A percentile compares a stretch with the other conserved stretches of the same genome.
These are phyloP conservation scores for Moesziomyces sp. DNA, from an alignment of 1,284 basidiomycete genomes.

Conservation along the genomic window DNA sequence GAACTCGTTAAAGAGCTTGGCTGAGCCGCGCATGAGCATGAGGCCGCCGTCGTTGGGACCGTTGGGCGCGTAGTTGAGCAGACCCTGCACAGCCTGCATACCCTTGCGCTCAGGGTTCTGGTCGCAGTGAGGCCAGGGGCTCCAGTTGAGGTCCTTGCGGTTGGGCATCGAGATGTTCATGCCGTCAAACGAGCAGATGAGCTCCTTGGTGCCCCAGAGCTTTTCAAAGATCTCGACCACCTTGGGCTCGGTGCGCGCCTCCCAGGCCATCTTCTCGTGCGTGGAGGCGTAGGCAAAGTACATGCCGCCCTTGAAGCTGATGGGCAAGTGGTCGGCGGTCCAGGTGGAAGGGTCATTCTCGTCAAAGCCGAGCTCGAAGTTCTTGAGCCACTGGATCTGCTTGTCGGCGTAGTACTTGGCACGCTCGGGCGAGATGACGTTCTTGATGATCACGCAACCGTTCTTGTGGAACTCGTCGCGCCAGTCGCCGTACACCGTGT, in stretches of 20 bases:
- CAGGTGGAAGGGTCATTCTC: slow-evolving; percentile 68
- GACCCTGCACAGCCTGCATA: slow-evolving; percentile 69
- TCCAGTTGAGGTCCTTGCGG: slow-evolving; percentile 33
- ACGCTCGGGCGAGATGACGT: slow-evolving; percentile 60
- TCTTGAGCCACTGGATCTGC: slow-evolving; percentile 67
- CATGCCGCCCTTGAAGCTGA: slow-evolving; percentile 54
- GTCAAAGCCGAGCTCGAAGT: slow-evolving; percentile 68
- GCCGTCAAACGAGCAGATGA: slow-evolving; percentile 66
- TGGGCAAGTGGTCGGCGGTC: slow-evolving; percentile 65
- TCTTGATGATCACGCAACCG: slow-evolving; percentile 66
- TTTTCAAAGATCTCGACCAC: slow-evolving; percentile 67
- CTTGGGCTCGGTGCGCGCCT: slow-evolving; percentile 67
- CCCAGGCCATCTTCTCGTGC: slow-evolving; percentile 69
- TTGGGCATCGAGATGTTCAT: slow-evolving; percentile 25
- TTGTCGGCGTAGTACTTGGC: slow-evolving; percentile 64
- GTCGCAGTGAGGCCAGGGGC: slow-evolving; percentile 69
- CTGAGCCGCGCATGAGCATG: slow-evolving; percentile 68
- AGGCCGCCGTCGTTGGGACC: slow-evolving; percentile 70
- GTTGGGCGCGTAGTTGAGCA: slow-evolving; percentile 68
- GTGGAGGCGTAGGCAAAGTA: slow-evolving; percentile 64
- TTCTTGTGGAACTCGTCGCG: slow-evolving; percentile 28
- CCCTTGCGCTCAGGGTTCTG: slow-evolving; percentile 67
- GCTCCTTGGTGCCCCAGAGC: slow-evolving; percentile 69
- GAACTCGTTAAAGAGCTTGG: slow-evolving; percentile 67
- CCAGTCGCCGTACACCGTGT: slow-evolving; percentile 20